Evolutionary conservation across 2,329 filamentous ascomycete genomes (phyloP), one percentile per base, ranked within the genome.

Genomic region (Alternaria longipes): DNA sequence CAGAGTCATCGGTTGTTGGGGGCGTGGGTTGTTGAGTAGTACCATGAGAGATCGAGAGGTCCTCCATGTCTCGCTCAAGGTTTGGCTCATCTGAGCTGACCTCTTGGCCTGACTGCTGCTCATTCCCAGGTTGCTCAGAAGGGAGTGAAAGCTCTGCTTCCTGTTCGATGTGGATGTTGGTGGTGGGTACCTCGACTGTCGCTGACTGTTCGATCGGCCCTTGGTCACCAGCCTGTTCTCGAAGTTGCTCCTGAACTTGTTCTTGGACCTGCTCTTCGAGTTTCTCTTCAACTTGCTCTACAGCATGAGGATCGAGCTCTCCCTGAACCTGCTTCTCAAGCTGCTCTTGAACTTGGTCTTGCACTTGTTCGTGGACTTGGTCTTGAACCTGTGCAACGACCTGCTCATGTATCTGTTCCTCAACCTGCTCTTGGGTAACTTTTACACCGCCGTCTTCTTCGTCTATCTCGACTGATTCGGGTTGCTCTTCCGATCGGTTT

Each of bases 1-100:
- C 62, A 5, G 66, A 60, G 28, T 57, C 50, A 28, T 70, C 67
- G 32, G 62, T 70, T 18, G 56, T 56, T 26, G 65, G 66, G 34
- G 66, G 63, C 3, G 64, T 66, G n/a, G 65, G 61, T 47, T 71
- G 56, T 59, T 68, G 63, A 26, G 62, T 51, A 28, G 42, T 12
- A 16, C 58, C 46, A 9, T 63, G 56, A 16, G 68, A 64, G 42
- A 74, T 64, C 40, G 67, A 54, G 20, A 76, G 67, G 18, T 65
- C 58, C n/a, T 69, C 63, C 8, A 75, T n/a, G 8, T 62, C 64
- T 41, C 69, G 49, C 40, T 67, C 64, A 8, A 72, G 42, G 14
- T 53, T 47, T 16, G 46, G 20, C 44, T 59, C 51, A 22, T 49
- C 26, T 36, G 41, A 50, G 54, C 20, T 41, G 16, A 20, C 24